These are phyloP conservation scores for Aspergillus nidulans DNA, from an alignment of 495 filamentous ascomycete species.

Conservation along the genomic window DNA sequence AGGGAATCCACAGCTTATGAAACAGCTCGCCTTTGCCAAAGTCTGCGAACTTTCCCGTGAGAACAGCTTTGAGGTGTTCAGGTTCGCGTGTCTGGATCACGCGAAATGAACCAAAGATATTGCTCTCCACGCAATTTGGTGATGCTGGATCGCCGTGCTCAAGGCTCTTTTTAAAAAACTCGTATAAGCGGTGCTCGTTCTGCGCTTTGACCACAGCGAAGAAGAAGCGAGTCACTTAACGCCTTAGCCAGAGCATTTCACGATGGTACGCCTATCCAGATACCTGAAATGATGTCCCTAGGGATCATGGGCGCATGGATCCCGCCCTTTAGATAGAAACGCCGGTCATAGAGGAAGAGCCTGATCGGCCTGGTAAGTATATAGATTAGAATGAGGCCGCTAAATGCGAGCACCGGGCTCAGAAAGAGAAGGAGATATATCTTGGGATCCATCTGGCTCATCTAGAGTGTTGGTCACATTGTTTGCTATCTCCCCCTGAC, in stretches of 20 bases:
- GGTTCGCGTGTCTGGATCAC: constrained; percentile 5
- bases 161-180: neutral
- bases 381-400: neutral
- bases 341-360: constrained; percentile 2
- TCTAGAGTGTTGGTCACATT: neutral
- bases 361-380: neutral
- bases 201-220: constrained; percentile 1
- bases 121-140: constrained; percentile 9
- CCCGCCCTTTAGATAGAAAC: constrained; percentile 4
- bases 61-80: constrained; percentile 48
- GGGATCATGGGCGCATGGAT: neutral
- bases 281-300: constrained; percentile 10
- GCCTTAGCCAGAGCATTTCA: neutral
- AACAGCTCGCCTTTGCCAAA: constrained; percentile 53
- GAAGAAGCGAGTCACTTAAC: constrained; percentile 6
- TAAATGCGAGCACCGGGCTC: neutral
- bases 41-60: constrained; percentile 52
- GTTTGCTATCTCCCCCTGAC: neutral
- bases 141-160: constrained; percentile 1
- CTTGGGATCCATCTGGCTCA: neutral
- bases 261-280: neutral
- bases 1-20: constrained; percentile 47
- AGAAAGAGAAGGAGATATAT: neutral
- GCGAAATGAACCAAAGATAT: constrained; percentile 2
- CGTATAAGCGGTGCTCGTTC: neutral